Evolutionary conservation across 2,329 filamentous ascomycete genomes (phyloP).

Genomic region (Fusarium tuaranense): DNA sequence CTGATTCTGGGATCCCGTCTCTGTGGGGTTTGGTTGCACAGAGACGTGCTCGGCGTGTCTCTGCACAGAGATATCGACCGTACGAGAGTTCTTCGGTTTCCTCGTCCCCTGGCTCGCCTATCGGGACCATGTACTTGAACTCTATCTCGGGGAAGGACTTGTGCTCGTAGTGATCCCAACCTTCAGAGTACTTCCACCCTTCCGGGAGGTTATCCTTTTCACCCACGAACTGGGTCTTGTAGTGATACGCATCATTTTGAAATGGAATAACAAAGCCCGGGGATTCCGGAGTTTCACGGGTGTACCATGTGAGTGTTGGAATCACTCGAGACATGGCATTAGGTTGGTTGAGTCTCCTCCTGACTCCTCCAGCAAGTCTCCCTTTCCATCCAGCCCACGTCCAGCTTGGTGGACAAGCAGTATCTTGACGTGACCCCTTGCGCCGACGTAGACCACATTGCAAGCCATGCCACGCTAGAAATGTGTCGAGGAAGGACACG

Average conservation of each 20-base stretch:
- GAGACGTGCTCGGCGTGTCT: neutral
- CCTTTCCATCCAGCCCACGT: constrained; percentile 13
- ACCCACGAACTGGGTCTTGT: constrained; percentile 11
- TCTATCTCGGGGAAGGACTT: neutral
- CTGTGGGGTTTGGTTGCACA: neutral
- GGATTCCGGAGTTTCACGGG: neutral
- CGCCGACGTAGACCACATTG: neutral
- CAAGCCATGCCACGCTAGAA: constrained; percentile 3
- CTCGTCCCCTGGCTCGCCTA: neutral
- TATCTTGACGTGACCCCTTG: neutral
- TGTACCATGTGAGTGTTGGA: constrained; percentile 15
- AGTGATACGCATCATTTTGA: constrained; percentile 22
- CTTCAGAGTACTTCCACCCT: neutral
- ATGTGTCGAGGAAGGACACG: constrained; percentile 6
- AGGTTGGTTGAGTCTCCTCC: neutral
- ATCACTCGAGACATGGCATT: constrained; percentile 1
- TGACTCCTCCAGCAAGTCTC: neutral
- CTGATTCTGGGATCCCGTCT: neutral
- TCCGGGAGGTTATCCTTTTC: neutral
- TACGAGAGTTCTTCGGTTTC: neutral
- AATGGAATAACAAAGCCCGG: neutral
- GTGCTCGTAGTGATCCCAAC: constrained; percentile 4
- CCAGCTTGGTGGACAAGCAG: neutral
- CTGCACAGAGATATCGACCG: constrained; percentile 9
- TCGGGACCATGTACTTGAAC: constrained; percentile 8